These are phyloP conservation scores for Candida maltosa DNA, from an alignment of 805 yeast species.

Conservation along the genomic window DNA sequence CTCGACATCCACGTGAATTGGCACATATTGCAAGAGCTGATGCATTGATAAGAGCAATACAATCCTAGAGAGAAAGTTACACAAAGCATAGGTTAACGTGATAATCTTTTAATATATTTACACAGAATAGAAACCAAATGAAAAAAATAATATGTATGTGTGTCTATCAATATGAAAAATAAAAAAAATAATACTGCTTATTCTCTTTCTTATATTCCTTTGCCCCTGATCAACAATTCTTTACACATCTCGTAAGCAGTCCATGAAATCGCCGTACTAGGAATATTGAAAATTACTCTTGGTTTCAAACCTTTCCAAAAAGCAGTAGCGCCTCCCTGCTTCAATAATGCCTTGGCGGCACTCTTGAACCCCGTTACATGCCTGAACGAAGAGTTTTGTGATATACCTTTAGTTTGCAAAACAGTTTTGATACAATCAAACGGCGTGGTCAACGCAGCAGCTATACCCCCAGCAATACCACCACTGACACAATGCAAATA, in stretches of 20 bases:
- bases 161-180: not conserved
- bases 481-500: slow-evolving; percentile 89
- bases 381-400: slow-evolving; percentile 45
- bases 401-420: slow-evolving; percentile 74
- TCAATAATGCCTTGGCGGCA: slow-evolving; percentile 68
- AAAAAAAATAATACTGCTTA: not conserved
- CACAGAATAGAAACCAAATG: not conserved
- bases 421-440: slow-evolving; percentile 91
- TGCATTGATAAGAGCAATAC: slow-evolving; percentile 22
- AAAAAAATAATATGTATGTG: not conserved
- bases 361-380: slow-evolving; percentile 62
- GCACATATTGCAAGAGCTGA: slow-evolving; percentile 27
- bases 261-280: slow-evolving; percentile 96
- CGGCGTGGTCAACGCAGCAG: slow-evolving; percentile 94
- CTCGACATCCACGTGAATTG: slow-evolving; percentile 28
- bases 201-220: too few species aligned
- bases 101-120: not conserved
- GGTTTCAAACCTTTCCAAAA: slow-evolving; percentile 87
- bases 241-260: slow-evolving; percentile 97
- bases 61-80: slow-evolving; percentile 5
- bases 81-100: not conserved
- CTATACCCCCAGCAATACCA: slow-evolving; percentile 89
- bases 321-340: slow-evolving; percentile 58
- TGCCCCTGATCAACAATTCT: slow-evolving; percentile 46
- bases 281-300: slow-evolving; percentile 87